Evolutionary conservation across 2,329 filamentous ascomycete genomes (phyloP).

Genomic region (Sordariomycetes sp.): DNA sequence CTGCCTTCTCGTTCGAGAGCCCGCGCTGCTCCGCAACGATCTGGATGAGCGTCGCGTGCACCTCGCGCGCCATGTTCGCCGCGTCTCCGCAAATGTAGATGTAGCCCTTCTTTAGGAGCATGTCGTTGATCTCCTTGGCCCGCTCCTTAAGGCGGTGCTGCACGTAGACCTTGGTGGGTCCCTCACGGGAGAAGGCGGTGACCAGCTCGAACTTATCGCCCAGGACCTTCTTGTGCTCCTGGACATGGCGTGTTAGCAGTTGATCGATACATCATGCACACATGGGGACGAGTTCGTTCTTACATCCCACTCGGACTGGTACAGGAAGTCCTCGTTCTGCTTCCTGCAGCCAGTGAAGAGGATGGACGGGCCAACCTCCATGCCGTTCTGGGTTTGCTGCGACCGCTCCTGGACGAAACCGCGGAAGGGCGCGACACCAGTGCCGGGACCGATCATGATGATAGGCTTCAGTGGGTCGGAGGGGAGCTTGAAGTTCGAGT

Average conservation of each 20-base stretch:
- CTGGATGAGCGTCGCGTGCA: conserved; percentile 74
- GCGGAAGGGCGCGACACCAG: conserved; percentile 91
- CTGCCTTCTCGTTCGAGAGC: conserved; percentile 72
- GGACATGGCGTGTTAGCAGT: conserved; percentile 2
- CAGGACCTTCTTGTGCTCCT: conserved; percentile 74
- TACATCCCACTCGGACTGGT: conserved; percentile 86
- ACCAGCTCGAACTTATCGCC: conserved; percentile 84
- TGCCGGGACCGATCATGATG: conserved; percentile 93
- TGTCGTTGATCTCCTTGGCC: conserved; percentile 71
- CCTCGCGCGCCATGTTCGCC: conserved; percentile 90
- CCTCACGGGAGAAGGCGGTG: conserved; percentile 89
- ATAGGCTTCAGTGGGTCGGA: conserved; percentile 89
- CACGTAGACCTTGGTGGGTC: conserved; percentile 84
- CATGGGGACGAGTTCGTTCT: conserved; percentile 18
- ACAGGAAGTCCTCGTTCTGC: conserved; percentile 79
- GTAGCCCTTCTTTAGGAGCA: conserved; percentile 77
- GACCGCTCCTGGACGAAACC: conserved; percentile 91
- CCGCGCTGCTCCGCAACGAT: conserved; percentile 78
- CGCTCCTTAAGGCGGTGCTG: conserved; percentile 83
- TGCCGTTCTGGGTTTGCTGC: conserved; percentile 65
- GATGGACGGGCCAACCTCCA: conserved; percentile 73
- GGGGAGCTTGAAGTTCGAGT: conserved; percentile 98
- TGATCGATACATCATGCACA: neutral
- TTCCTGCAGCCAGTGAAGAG: conserved; percentile 95
- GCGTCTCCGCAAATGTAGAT: conserved; percentile 98